Evolutionary conservation across 768 basidiomycete species (phyloP).

Genomic region (Arthromyces matolae): DNA sequence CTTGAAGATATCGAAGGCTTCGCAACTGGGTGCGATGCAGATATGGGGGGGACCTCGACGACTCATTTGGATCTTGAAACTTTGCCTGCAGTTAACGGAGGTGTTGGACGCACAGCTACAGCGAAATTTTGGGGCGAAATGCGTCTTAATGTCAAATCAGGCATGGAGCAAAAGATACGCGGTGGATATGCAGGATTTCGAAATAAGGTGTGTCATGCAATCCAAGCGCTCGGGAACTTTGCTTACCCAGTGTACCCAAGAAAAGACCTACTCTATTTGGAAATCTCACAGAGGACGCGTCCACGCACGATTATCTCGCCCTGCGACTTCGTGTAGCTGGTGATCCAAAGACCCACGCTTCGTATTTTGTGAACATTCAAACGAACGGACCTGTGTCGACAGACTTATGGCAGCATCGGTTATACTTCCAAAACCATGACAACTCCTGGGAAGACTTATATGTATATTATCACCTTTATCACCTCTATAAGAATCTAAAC

Average conservation of each 20-base stretch:
- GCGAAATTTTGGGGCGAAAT: constrained; percentile 81
- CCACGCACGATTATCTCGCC: constrained; percentile 74
- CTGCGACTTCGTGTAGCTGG: constrained; percentile 78
- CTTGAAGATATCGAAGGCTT: constrained; percentile 55
- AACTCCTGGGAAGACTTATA: constrained; percentile 80
- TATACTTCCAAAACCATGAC: constrained; percentile 69
- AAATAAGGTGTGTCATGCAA: constrained; percentile 59
- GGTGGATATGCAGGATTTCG: constrained; percentile 91
- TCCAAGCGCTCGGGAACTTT: no score
- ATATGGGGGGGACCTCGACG: constrained; percentile 82
- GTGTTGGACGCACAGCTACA: constrained; percentile 47
- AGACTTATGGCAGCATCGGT: constrained; percentile 92
- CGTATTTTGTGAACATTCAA: constrained; percentile 94
- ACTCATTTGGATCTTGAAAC: constrained; percentile 72
- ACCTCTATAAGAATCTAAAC: not conserved
- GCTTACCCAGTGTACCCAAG: constrained; percentile 42
- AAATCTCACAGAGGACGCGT: constrained; percentile 79
- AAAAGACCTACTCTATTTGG: constrained; percentile 83
- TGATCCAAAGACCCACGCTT: constrained; percentile 67
- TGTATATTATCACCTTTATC: constrained; percentile 45
- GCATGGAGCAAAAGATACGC: constrained; percentile 64
- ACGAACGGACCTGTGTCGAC: constrained; percentile 77
- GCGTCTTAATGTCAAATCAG: constrained; percentile 62
- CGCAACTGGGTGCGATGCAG: constrained; percentile 80
- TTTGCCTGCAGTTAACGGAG: constrained; percentile 40